Percentiles rank a stretch among this genome's conserved stretches.
Evolutionary conservation across 2,329 filamentous ascomycete species (phyloP).

Genomic region (Aspergillus latus): DNA sequence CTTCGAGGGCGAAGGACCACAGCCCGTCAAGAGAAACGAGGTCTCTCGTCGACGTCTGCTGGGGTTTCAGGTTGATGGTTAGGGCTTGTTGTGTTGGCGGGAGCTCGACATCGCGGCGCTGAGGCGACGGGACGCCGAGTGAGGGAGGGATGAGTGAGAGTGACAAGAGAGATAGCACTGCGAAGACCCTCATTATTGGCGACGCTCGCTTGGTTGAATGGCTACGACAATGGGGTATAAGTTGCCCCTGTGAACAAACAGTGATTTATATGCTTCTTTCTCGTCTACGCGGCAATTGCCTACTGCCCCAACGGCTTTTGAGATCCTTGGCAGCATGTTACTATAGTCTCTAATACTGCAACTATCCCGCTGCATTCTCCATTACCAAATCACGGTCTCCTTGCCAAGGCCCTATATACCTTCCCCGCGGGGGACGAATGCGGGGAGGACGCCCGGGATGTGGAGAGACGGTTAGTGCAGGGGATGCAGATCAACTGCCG

Average conservation of each 20-base stretch:
- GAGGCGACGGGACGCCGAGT: too few relatives aligned
- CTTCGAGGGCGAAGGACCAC: constrained; percentile 17
- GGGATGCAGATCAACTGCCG: not conserved
- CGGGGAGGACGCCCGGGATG: not conserved
- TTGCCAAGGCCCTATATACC: not conserved
- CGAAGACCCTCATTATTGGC: too few relatives aligned
- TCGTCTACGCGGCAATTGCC: not conserved
- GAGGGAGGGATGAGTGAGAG: too few relatives aligned
- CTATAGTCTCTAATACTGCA: not conserved
- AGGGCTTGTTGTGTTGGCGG: not conserved
- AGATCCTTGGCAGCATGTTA: not conserved
- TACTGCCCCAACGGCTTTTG: not conserved
- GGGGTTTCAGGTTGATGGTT: not conserved
- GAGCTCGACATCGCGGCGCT: too few relatives aligned
- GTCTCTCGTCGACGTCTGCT: constrained; percentile 7
- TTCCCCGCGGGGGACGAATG: not conserved
- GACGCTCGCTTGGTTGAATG: too few relatives aligned
- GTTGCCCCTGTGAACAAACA: too few relatives aligned
- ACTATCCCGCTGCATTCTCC: not conserved
- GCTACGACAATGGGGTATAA: too few relatives aligned
- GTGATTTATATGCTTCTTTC: not conserved
- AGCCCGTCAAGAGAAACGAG: constrained; percentile 19
- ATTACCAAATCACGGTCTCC: not conserved
- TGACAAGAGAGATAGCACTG: too few relatives aligned
- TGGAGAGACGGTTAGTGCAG: not conserved